Percentiles rank a stretch among this genome's conserved stretches.
Evolutionary conservation across 2,329 filamentous ascomycete genomes (phyloP).

Genomic region (Penicillium sp.): DNA sequence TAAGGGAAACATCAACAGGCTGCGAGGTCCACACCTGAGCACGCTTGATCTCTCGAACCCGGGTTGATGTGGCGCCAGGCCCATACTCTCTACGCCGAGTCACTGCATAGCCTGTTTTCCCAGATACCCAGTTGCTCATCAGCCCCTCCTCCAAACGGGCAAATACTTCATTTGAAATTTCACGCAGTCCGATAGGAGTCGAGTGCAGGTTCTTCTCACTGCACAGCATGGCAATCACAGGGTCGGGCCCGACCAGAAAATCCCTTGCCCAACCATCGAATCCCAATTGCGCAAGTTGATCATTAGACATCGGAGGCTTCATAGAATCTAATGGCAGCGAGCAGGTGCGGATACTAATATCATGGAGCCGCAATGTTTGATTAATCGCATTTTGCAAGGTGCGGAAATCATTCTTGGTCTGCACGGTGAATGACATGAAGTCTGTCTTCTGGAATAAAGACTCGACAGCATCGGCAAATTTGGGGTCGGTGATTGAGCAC

Average conservation of each 20-base stretch:
- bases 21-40: conserved; percentile 75
- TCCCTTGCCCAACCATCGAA: conserved; percentile 80
- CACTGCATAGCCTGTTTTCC: conserved; percentile 62
- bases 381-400: conserved; percentile 67
- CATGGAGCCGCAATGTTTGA: conserved; percentile 62
- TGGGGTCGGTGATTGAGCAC: conserved; percentile 73
- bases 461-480: conserved; percentile 63
- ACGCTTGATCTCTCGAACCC: conserved; percentile 57
- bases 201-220: conserved; percentile 66
- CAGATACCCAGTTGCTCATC: conserved; percentile 69
- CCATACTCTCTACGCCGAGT: conserved; percentile 78
- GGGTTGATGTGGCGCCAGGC: conserved; percentile 66
- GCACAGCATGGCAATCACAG: conserved; percentile 86
- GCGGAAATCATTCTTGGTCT: conserved; percentile 71
- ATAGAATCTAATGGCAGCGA: conserved; percentile 56
- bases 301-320: conserved; percentile 52
- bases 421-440: conserved; percentile 67
- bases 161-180: conserved; percentile 67
- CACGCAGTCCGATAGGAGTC: conserved; percentile 62
- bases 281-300: conserved; percentile 59
- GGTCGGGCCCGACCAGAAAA: conserved; percentile 73
- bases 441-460: conserved; percentile 54
- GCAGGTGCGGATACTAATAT: conserved; percentile 68
- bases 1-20: conserved; percentile 62
- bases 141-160: conserved; percentile 59